Evolutionary conservation across 345 rosid species (phyloP), one percentile per base, ranked within the genome.

Genomic region (Salix exigua): DNA sequence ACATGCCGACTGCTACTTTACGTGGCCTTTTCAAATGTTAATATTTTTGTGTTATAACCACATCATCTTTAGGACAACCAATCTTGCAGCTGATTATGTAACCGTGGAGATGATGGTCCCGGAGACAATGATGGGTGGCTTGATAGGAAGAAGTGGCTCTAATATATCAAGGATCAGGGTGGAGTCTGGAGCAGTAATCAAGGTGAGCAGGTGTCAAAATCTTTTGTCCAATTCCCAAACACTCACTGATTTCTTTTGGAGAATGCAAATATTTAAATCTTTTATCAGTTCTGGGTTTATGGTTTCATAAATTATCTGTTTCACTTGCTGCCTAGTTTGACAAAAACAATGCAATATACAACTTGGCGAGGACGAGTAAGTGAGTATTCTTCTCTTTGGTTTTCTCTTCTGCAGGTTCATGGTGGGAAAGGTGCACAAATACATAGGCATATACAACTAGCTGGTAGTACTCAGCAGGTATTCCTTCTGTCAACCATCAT

Each of bases 71-170:
- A 87, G 88, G 89, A 82, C 85, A 86, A 87, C 79, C 89, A 83
- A 83, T 88, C 88, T 86, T 87, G 88, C 92, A 89, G 94, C 91
- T 90, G 92, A 84, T 42, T 88, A 84, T 75, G 87, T 89, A 62
- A 89, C 90, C 4, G 60, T 88, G 38, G 91, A 88, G 86, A 87
- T 87, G 94, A 78, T 87, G 91, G 84, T 89, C 71, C 79, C 89
- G 48, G 92, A 89, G 74, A 75, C 88, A 2, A 25, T 85, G 82
- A 87, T 90, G 68, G 92, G 92, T 67, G 92, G 92, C 72, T 77
- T 89, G 85, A 90, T 90, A 5, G 91, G 92, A 17, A 80, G 90
- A 72, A 68, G 83, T 13, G 94, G 94, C 55, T 81, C 92, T 76
- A 90, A 90, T 77, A 90, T 89, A 74, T 86, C 94, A 14, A 89